Evolutionary conservation across 1,284 basidiomycete genomes (phyloP), one percentile per base, ranked within the genome.

Genomic region (Hemileia vastatrix): DNA sequence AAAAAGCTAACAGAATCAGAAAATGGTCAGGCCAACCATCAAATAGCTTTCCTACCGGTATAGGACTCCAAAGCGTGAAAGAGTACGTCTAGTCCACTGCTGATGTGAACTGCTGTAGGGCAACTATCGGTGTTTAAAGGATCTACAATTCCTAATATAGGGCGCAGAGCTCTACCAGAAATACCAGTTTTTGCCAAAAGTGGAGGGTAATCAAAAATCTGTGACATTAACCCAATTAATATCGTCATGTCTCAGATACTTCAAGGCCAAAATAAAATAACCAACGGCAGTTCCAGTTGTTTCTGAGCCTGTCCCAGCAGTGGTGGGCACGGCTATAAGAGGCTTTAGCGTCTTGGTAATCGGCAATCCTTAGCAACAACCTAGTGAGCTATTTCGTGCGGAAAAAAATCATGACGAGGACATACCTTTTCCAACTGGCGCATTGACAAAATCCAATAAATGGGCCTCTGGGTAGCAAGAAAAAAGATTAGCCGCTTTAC

Each of bases 291-390:
- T 90, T n/a, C 94, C 94, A 1, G 93, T 97, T 0, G 94, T 97
- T 77, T 97, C 91, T 1, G 89, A 90, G 11, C 92, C 93, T n/a
- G 93, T 97, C 56, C 93, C 92, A 45, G 94, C 93, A 5, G 93
- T 97, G 1, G 94, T 97, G 8, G 92, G 92, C 21, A 96, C 83
- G 51, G 92, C 92, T 66, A 97, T 92, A 49, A 97, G 80, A 15
- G 94, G 94, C 27, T 84, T 80, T 44, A 97, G 80, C 31, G 80
- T 78, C 74, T 88, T 80, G 31, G 82, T 80, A 67, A 97, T 87
- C 1, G 93, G 88, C 33, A 85, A 81, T n/a, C n/a, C n/a, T n/a
- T n/a, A n/a, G n/a, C n/a, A n/a, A n/a, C n/a, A n/a, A n/a, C n/a
- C n/a, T n/a, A n/a, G n/a, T n/a, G n/a, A n/a, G n/a, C n/a, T n/a